A percentile compares a stretch with the other conserved stretches of the same genome.
Evolutionary conservation across 2,329 filamentous ascomycete genomes (phyloP).

Genomic region (Ophiostoma ulmi): DNA sequence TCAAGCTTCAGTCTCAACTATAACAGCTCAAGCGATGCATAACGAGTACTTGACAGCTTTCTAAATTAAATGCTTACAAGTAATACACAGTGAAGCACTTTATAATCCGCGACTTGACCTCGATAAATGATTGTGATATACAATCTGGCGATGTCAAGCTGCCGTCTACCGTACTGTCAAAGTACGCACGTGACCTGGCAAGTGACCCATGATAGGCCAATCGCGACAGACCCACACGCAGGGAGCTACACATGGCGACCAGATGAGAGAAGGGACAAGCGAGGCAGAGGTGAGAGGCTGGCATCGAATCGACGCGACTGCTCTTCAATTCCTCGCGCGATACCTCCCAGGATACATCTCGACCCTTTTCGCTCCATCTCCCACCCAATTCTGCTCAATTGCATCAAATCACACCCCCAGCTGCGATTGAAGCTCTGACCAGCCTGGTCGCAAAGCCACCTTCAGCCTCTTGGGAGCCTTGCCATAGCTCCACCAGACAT

Average conservation of each 20-base stretch:
- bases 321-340: neutral
- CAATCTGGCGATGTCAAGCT: neutral
- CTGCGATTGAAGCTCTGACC: slow-evolving; percentile 2
- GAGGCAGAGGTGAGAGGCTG: slow-evolving; percentile 10
- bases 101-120: neutral
- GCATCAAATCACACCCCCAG: neutral
- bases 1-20: neutral
- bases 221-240: slow-evolving; percentile 14
- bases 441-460: slow-evolving; percentile 3
- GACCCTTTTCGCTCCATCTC: neutral
- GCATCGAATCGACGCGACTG: neutral
- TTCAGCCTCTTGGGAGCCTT: neutral
- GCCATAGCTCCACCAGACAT: neutral
- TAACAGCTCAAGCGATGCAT: neutral
- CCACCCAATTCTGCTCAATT: neutral
- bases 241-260: slow-evolving; percentile 14
- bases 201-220: slow-evolving; percentile 10
- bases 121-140: neutral
- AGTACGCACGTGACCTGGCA: neutral
- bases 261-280: slow-evolving; percentile 8
- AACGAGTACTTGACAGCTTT: neutral
- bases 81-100: no score
- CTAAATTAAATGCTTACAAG: neutral
- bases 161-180: neutral
- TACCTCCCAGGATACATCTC: neutral